Evolutionary conservation across 1,139 yeast genomes (phyloP).

Genomic region (Hansenula lynferdii): DNA sequence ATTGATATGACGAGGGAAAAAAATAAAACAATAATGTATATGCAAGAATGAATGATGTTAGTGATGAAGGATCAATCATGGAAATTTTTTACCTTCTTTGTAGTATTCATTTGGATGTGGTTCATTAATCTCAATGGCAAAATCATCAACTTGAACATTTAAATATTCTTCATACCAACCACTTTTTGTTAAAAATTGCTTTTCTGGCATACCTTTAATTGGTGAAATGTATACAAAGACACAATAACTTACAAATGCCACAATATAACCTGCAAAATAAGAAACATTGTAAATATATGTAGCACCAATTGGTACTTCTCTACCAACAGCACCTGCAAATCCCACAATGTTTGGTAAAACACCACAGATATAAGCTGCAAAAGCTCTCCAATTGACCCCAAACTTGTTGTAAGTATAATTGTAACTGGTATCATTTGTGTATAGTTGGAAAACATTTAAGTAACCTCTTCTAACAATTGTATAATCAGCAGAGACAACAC

Average conservation of each 20-base stretch:
- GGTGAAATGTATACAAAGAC: slow-evolving; percentile 52
- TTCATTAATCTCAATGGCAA: slow-evolving; percentile 36
- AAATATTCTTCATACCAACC: slow-evolving; percentile 60
- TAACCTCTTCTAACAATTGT: slow-evolving; percentile 72
- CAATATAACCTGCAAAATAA: slow-evolving; percentile 69
- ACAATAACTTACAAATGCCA: slow-evolving; percentile 49
- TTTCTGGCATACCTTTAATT: slow-evolving; percentile 51
- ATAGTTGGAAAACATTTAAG: slow-evolving; percentile 59
- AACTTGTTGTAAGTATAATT: slow-evolving; percentile 55
- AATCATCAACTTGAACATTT: slow-evolving; percentile 60
- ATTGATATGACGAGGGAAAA: background rate
- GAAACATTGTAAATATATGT: slow-evolving; percentile 64
- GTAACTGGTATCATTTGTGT: slow-evolving; percentile 35
- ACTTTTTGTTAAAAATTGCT: slow-evolving; percentile 41
- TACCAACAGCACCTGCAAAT: slow-evolving; percentile 77
- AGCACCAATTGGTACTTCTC: slow-evolving; percentile 75
- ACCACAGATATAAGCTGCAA: slow-evolving; percentile 66
- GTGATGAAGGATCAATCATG: background rate
- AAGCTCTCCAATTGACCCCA: slow-evolving; percentile 84
- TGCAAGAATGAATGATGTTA: background rate
- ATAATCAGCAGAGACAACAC: slow-evolving; percentile 76
- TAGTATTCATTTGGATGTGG: slow-evolving; percentile 18
- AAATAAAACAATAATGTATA: background rate
- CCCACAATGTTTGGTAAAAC: slow-evolving; percentile 83
- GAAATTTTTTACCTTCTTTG: slow-evolving; percentile 5